phyloP scores from a whole-genome alignment of 2,329 filamentous ascomycete genomes.

The Neonectria neomacrospora region DNA sequence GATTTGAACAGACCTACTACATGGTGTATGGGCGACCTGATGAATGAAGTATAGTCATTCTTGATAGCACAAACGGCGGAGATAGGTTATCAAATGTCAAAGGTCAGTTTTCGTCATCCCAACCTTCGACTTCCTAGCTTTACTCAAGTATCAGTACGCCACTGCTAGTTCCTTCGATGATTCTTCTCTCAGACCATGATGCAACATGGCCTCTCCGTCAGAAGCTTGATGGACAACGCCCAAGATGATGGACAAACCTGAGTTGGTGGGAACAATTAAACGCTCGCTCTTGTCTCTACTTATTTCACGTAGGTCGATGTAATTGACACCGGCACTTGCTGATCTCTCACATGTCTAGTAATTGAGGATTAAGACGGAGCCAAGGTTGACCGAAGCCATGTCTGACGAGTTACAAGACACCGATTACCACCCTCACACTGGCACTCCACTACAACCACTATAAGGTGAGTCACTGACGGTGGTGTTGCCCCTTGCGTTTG shows the following conservation, averaged over 20 bases:
- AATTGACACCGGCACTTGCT: background rate
- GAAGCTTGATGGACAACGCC: too few relatives aligned
- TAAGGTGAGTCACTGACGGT: background rate
- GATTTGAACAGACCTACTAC: background rate
- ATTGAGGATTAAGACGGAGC: background rate
- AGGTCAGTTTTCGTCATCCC: background rate
- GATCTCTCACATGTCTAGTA: background rate
- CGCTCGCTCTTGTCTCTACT: background rate
- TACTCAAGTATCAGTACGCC: background rate
- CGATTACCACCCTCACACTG: background rate
- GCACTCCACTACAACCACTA: background rate
- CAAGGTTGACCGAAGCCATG: background rate
- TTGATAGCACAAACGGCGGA: background rate
- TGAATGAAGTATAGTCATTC: too few relatives aligned
- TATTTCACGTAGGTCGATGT: background rate
- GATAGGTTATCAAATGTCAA: background rate
- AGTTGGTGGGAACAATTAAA: background rate
- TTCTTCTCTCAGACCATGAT: too few relatives aligned
- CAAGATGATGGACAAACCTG: background rate
- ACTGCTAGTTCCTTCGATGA: background rate
- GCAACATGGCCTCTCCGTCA: too few relatives aligned
- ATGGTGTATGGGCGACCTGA: too few relatives aligned
- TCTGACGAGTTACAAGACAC: background rate
- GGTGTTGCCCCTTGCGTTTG: background rate
- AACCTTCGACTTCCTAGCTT: background rate